phyloP scores from a whole-genome alignment of 805 yeast species.

The Peterozyma xylosa region DNA sequence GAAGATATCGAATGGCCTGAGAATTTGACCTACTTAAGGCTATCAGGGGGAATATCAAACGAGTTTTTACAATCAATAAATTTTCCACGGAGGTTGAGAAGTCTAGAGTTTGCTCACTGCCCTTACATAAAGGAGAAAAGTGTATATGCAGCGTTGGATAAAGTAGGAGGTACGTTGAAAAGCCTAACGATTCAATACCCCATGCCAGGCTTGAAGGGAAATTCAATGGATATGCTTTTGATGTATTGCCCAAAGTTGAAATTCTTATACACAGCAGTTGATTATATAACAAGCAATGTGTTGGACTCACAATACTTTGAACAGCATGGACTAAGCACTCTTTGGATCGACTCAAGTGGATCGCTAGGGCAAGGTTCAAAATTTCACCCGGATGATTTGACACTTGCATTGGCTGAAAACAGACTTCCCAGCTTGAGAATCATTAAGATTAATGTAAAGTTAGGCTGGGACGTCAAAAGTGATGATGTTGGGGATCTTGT shows the following conservation, averaged over 20 bases:
- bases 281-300: constrained; percentile 49
- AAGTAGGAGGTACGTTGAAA: constrained; percentile 59
- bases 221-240: constrained; percentile 68
- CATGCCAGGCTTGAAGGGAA: constrained; percentile 68
- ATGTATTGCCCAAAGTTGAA: constrained; percentile 67
- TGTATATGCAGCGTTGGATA: constrained; percentile 49
- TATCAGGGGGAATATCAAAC: constrained; percentile 87
- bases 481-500: constrained; percentile 59
- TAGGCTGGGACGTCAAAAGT: constrained; percentile 78
- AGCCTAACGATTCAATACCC: constrained; percentile 74
- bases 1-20: constrained; percentile 69
- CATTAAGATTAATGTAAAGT: constrained; percentile 60
- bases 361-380: constrained; percentile 77
- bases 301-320: constrained; percentile 39
- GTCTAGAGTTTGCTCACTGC: constrained; percentile 80
- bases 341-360: constrained; percentile 80
- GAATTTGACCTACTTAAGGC: constrained; percentile 57
- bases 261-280: constrained; percentile 66
- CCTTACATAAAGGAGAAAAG: constrained; percentile 67
- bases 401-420: constrained; percentile 74
- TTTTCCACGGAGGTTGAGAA: constrained; percentile 69
- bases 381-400: constrained; percentile 82
- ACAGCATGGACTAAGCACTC: constrained; percentile 38
- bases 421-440: constrained; percentile 62
- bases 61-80: constrained; percentile 60